phyloP scores from a whole-genome alignment of 1,284 basidiomycete genomes.

The Trametes hirsuta region DNA sequence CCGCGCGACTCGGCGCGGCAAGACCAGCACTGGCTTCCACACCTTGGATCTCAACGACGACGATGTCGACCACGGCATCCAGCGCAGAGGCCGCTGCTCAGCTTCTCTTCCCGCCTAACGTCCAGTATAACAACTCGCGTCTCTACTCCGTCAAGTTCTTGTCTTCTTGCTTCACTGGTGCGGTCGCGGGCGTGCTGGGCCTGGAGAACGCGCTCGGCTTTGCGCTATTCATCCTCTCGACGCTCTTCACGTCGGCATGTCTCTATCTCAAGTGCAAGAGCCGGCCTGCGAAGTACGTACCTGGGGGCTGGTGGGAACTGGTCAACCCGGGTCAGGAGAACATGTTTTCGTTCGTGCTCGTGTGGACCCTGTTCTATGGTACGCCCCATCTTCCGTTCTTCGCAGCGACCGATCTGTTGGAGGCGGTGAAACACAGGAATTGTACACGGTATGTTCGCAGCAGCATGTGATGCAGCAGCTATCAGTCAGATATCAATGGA shows the following conservation, averaged over 20 bases:
- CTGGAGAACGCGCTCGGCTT: constrained; percentile 85
- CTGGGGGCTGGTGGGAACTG: constrained; percentile 65
- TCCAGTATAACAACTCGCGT: constrained; percentile 68
- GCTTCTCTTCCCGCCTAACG: constrained; percentile 72
- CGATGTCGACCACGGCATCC: constrained; percentile 30
- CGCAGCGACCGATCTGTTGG: constrained; percentile 12
- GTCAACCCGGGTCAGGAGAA: constrained; percentile 86
- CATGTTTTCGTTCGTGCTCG: constrained; percentile 81
- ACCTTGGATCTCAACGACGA: constrained; percentile 21
- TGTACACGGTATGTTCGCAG: constrained; percentile 31
- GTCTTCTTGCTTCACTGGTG: constrained; percentile 81
- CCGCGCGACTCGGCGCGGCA: background rate
- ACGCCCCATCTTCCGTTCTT: constrained; percentile 32
- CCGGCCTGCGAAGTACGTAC: constrained; percentile 58
- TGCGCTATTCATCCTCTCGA: constrained; percentile 71
- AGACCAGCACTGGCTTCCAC: background rate
- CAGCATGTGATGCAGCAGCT: constrained; percentile 13
- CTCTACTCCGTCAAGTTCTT: constrained; percentile 71
- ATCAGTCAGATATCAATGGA: constrained; percentile 22
- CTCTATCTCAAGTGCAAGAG: constrained; percentile 76
- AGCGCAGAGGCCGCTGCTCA: constrained; percentile 55
- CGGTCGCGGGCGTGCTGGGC: constrained; percentile 84
- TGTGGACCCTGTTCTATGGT: constrained; percentile 92
- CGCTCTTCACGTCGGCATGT: constrained; percentile 64
- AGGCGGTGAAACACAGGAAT: constrained; percentile 26